These are phyloP conservation scores for Adansonia grandidieri DNA, from an alignment of 441 rosid species.

Conservation along the genomic window DNA sequence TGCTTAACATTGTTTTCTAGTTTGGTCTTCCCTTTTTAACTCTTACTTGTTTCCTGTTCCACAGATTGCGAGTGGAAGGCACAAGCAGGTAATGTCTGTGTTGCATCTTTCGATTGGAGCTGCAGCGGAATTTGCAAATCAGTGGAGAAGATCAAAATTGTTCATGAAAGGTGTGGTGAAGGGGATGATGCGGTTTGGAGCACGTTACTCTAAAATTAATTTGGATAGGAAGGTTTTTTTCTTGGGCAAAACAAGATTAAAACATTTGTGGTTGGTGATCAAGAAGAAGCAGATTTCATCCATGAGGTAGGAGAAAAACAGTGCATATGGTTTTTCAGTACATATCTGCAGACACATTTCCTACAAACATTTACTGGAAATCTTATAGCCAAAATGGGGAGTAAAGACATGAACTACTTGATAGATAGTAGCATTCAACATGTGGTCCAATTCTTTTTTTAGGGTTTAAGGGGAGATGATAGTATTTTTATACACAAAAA, in stretches of 20 bases:
- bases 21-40: conserved; percentile 3
- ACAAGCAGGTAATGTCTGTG: conserved; percentile 83
- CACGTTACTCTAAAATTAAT: conserved; percentile 45
- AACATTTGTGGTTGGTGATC: background rate
- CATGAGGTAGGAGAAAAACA: background rate
- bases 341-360: background rate
- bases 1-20: background rate
- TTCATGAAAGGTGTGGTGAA: conserved; percentile 83
- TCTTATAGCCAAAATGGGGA: too few species aligned
- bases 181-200: conserved; percentile 90
- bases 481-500: too few species aligned
- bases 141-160: conserved; percentile 79
- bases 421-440: too few species aligned
- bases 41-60: conserved; percentile 1
- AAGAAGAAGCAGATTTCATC: too few species aligned
- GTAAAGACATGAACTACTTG: too few species aligned
- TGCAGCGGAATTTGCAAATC: conserved; percentile 98
- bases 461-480: too few species aligned
- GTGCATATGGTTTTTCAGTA: background rate
- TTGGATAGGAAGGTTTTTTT: background rate
- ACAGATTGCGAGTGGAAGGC: conserved; percentile 98
- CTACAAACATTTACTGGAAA: too few species aligned
- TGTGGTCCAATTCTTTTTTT: too few species aligned
- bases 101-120: conserved; percentile 97
- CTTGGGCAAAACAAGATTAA: background rate